A percentile compares a stretch with the other conserved stretches of the same genome.
These are phyloP conservation scores for Fomitopsis betulina DNA, from an alignment of 1,284 basidiomycete genomes.

Conservation along the genomic window DNA sequence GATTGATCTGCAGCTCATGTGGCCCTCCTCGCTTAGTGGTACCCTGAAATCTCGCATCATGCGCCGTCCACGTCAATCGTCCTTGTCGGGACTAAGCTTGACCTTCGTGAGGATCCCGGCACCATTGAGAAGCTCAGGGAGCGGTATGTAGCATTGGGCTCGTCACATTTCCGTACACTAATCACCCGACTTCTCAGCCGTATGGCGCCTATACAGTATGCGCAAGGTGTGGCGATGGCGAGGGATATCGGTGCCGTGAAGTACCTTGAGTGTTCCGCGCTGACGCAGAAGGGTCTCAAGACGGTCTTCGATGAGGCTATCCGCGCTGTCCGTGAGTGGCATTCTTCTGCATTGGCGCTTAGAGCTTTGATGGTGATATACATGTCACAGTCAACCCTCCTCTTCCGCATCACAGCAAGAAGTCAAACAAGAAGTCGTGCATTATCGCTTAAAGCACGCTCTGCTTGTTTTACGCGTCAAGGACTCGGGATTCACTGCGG, in stretches of 20 bases:
- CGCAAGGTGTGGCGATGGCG: conserved; percentile 87
- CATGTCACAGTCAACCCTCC: conserved; percentile 65
- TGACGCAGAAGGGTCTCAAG: conserved; percentile 97
- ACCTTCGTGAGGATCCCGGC: conserved; percentile 91
- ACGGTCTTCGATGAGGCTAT: conserved; percentile 97
- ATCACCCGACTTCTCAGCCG: conserved; percentile 47
- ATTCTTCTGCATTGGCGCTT: background rate
- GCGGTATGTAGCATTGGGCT: conserved; percentile 44
- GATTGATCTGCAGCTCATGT: conserved; percentile 7
- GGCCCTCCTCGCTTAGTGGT: conserved; percentile 61
- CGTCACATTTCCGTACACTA: background rate
- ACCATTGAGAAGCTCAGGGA: conserved; percentile 93
- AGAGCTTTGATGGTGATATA: background rate
- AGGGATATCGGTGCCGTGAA: conserved; percentile 95
- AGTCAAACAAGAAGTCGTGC: conserved; percentile 46
- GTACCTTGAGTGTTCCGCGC: conserved; percentile 95
- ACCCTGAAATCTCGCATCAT: conserved; percentile 95
- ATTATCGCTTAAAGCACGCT: conserved; percentile 58
- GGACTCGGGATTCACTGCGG: conserved; percentile 17
- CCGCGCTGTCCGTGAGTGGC: conserved; percentile 78
- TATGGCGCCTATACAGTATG: conserved; percentile 92
- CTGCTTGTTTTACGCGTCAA: background rate
- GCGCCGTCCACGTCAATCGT: conserved; percentile 94
- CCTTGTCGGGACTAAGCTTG: conserved; percentile 96
- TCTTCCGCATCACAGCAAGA: conserved; percentile 53